Percentiles rank a stretch among this genome's conserved stretches.
Evolutionary conservation across 2,329 filamentous ascomycete genomes (phyloP).

Genomic region (Colletotrichum sp.): DNA sequence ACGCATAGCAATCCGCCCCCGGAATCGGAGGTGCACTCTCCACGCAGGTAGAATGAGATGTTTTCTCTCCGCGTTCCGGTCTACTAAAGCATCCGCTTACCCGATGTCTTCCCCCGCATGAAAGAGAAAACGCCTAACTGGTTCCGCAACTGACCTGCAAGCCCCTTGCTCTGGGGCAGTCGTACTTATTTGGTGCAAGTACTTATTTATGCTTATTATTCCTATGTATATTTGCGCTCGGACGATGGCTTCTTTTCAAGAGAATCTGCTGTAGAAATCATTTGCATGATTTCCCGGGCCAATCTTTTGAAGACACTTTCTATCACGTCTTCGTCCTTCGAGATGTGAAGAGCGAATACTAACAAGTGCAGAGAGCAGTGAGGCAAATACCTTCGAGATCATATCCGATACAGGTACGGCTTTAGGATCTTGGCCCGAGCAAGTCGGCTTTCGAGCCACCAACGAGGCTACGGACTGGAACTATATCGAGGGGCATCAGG

Average conservation of each 20-base stretch:
- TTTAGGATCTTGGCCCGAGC: not conserved
- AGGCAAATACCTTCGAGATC: not conserved
- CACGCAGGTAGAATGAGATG: not conserved
- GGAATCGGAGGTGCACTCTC: not conserved
- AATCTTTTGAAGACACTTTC: not conserved
- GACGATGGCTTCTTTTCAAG: not conserved
- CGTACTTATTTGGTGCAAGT: not conserved
- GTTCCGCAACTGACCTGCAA: not conserved
- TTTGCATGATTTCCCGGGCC: not conserved
- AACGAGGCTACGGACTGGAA: not conserved
- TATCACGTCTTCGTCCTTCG: not conserved
- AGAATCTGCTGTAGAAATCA: fast-evolving
- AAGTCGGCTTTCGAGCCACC: not conserved
- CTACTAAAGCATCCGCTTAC: not conserved
- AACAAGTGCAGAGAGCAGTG: not conserved
- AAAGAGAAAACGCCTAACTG: not conserved
- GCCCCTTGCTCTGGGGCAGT: not conserved
- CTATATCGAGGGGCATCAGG: not conserved
- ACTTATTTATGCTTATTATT: not conserved
- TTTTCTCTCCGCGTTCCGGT: not conserved
- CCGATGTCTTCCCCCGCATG: not conserved
- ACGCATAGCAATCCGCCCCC: not conserved
- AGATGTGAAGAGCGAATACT: not conserved
- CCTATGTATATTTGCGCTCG: not conserved
- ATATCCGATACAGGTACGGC: not conserved